Percentiles rank a stretch among this genome's conserved stretches.
Conservation (phyloP, 371 early-diverging fungal genomes). For the Mucor circinelloides region DNA sequence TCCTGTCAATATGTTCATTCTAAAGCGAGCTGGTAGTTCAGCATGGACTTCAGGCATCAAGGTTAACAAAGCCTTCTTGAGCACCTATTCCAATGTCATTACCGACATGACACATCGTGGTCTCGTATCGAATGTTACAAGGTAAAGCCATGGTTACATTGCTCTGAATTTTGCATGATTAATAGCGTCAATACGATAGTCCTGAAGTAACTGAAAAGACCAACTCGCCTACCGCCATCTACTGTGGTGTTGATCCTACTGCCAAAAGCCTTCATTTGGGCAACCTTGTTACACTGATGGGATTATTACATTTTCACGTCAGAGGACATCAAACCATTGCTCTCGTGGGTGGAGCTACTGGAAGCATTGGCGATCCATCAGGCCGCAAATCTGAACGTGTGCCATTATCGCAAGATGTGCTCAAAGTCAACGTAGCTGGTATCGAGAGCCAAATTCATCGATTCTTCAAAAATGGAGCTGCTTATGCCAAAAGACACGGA, state of each 20-base stretch:
- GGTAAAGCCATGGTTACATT: conserved; percentile 13
- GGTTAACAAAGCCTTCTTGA: conserved; percentile 4
- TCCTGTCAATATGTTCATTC: conserved; percentile 1
- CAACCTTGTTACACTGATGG: conserved; percentile 85
- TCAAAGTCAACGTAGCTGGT: conserved; percentile 67
- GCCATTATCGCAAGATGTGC: conserved; percentile 56
- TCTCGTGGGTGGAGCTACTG: conserved; percentile 94
- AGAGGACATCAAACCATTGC: conserved; percentile 85
- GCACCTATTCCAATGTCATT: conserved; percentile 33
- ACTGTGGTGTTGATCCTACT: conserved; percentile 96
- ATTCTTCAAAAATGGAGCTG: conserved; percentile 71
- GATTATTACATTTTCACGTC: conserved; percentile 82
- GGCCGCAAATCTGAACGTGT: conserved; percentile 83
- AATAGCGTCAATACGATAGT: conserved; percentile 32
- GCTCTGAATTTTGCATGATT: neutral
- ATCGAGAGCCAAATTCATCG: conserved; percentile 73
- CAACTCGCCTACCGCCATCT: conserved; percentile 62
- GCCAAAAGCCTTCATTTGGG: conserved; percentile 91
- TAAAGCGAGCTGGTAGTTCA: neutral
- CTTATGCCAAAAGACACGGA: conserved; percentile 59
- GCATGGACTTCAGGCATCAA: neutral
- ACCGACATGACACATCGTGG: conserved; percentile 41
- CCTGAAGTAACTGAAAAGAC: conserved; percentile 53
- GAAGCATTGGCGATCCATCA: conserved; percentile 92
- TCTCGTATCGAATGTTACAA: conserved; percentile 40